phyloP scores from a whole-genome alignment of 1,139 yeast species.

The Suhomyces bolitotheri region DNA sequence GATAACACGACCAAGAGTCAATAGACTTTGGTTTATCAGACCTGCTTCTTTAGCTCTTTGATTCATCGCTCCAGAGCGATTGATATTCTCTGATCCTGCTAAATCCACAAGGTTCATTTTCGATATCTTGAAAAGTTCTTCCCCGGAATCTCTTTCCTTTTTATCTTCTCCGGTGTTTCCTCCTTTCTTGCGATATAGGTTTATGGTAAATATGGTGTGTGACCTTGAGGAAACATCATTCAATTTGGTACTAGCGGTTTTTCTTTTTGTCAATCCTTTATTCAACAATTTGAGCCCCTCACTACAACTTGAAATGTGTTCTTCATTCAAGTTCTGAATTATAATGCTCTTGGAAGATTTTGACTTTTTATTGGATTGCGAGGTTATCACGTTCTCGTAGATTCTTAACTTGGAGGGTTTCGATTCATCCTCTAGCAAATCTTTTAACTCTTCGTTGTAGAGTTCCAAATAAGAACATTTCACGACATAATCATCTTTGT shows the following conservation, averaged over 20 bases:
- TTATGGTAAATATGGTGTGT: slow-evolving; percentile 69
- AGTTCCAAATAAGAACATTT: slow-evolving; percentile 73
- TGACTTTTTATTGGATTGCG: slow-evolving; percentile 2
- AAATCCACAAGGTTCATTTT: slow-evolving; percentile 81
- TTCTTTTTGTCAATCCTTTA: slow-evolving; percentile 57
- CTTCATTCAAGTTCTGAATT: slow-evolving; percentile 59
- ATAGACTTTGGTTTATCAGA: slow-evolving; percentile 76
- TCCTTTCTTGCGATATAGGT: slow-evolving; percentile 46
- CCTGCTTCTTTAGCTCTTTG: slow-evolving; percentile 88
- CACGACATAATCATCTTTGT: slow-evolving; percentile 53
- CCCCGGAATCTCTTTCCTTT: slow-evolving; percentile 19
- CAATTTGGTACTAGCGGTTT: slow-evolving; percentile 69
- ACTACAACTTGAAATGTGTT: slow-evolving; percentile 50
- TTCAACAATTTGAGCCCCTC: slow-evolving; percentile 57
- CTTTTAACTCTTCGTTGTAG: slow-evolving; percentile 71
- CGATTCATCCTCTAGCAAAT: slow-evolving; percentile 50
- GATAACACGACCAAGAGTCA: slow-evolving; percentile 83
- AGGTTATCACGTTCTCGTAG: slow-evolving; percentile 35
- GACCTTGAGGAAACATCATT: slow-evolving; percentile 72
- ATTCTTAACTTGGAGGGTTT: slow-evolving; percentile 45
- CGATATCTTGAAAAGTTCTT: slow-evolving; percentile 49
- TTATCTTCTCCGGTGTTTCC: neutral
- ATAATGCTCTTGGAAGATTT: slow-evolving; percentile 24
- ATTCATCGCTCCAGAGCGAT: slow-evolving; percentile 75
- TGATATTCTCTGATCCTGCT: slow-evolving; percentile 86